These are phyloP conservation scores for Lanmaoa pseudosensibilis DNA, from an alignment of 768 basidiomycete genomes.

Conservation along the genomic window DNA sequence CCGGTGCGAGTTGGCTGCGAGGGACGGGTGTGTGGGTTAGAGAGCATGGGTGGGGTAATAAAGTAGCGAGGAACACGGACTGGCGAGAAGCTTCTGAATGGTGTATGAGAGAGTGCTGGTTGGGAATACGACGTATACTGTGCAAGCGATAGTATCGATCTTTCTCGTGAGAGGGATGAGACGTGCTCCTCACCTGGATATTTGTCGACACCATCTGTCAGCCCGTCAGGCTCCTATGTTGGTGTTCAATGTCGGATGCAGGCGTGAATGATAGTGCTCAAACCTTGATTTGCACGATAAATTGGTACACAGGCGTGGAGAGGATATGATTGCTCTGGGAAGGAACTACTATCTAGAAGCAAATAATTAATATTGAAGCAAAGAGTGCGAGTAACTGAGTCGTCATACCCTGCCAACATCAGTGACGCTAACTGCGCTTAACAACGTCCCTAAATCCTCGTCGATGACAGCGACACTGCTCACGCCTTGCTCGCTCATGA, in stretches of 20 bases:
- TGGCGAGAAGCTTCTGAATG: slow-evolving; percentile 79
- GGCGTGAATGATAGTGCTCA: slow-evolving; percentile 2
- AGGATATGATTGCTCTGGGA: slow-evolving; percentile 79
- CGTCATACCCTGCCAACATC: slow-evolving; percentile 69
- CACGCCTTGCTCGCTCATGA: slow-evolving; percentile 85
- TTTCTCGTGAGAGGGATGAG: not conserved
- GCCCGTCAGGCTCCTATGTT: slow-evolving; percentile 64
- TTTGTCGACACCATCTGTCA: slow-evolving; percentile 74
- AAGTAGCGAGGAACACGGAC: slow-evolving; percentile 42
- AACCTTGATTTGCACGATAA: slow-evolving; percentile 74
- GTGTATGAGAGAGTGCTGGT: slow-evolving; percentile 65
- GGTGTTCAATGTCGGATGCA: slow-evolving; percentile 2
- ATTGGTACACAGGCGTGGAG: slow-evolving; percentile 63
- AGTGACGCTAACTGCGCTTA: slow-evolving; percentile 80
- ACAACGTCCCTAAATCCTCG: slow-evolving; percentile 56
- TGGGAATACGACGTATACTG: slow-evolving; percentile 75
- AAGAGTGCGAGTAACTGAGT: not conserved
- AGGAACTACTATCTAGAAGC: slow-evolving; percentile 68
- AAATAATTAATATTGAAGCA: not conserved
- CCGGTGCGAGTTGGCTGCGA: slow-evolving; percentile 74
- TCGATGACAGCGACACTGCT: slow-evolving; percentile 80
- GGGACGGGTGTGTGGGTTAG: not conserved
- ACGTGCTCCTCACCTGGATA: slow-evolving; percentile 58
- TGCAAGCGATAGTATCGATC: not conserved
- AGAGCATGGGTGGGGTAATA: not conserved